Evolutionary conservation across 345 rosid genomes (phyloP).

Genomic region (Ailanthus altissimus): DNA sequence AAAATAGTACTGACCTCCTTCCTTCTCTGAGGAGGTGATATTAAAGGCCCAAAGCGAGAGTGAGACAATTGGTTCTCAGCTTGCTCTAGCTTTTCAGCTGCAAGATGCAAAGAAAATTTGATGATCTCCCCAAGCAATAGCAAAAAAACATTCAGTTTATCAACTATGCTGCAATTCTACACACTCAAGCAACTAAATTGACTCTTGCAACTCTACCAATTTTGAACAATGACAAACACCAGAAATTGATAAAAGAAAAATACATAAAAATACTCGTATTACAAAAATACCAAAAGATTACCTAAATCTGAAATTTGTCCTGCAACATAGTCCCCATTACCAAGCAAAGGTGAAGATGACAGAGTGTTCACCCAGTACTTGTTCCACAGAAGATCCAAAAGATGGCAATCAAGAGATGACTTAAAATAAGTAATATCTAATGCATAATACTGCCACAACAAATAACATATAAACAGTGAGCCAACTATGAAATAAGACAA

Average conservation of each 20-base stretch:
- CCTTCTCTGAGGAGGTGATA: conserved; percentile 69
- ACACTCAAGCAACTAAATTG: background rate
- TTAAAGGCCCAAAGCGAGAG: conserved; percentile 71
- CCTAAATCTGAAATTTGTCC: conserved; percentile 99
- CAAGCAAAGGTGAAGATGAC: conserved; percentile 95
- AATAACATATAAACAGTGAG: conserved; percentile 15
- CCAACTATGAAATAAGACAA: background rate
- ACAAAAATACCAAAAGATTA: conserved; percentile 30
- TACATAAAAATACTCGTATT: background rate
- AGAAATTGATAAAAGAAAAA: background rate
- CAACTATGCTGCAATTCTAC: background rate
- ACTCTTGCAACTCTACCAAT: background rate
- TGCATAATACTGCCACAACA: conserved; percentile 73
- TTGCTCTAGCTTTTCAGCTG: conserved; percentile 99
- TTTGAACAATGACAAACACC: background rate
- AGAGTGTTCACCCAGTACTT: conserved; percentile 98
- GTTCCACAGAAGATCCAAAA: conserved; percentile 95
- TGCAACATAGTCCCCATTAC: conserved; percentile 97
- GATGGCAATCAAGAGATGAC: conserved; percentile 95
- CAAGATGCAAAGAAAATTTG: conserved; percentile 23
- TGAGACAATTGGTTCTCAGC: conserved; percentile 93
- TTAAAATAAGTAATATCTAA: conserved; percentile 94
- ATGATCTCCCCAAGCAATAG: background rate
- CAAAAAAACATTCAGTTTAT: background rate
- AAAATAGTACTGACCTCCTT: conserved; percentile 67